These are phyloP conservation scores for Yamadazyma ubonensis DNA, from an alignment of 805 yeast genomes.

Conservation along the genomic window DNA sequence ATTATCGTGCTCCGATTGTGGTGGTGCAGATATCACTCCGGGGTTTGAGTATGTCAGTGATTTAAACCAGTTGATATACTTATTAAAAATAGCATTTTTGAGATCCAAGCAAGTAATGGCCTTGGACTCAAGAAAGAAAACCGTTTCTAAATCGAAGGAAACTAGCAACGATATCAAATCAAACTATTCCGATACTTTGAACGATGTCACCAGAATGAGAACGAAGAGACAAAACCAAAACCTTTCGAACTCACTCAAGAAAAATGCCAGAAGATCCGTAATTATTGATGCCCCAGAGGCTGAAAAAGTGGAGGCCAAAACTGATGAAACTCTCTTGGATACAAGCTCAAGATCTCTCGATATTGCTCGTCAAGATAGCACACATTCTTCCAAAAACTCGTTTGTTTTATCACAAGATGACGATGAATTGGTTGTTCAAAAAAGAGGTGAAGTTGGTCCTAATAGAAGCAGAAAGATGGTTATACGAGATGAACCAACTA, in stretches of 20 bases:
- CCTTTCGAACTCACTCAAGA: slow-evolving; percentile 53
- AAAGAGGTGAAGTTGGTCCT: slow-evolving; percentile 14
- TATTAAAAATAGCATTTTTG: slow-evolving; percentile 80
- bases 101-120: slow-evolving; percentile 65
- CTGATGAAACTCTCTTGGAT: slow-evolving; percentile 11
- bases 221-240: slow-evolving; percentile 68
- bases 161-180: slow-evolving; percentile 10
- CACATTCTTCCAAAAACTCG: slow-evolving; percentile 28
- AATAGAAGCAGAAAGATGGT: slow-evolving; percentile 21
- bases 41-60: slow-evolving; percentile 68
- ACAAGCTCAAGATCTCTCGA: slow-evolving; percentile 5
- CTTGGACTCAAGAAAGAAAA: slow-evolving; percentile 13
- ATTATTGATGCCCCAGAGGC: slow-evolving; percentile 64
- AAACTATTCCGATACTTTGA: slow-evolving; percentile 32
- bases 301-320: slow-evolving; percentile 31
- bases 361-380: slow-evolving; percentile 18
- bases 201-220: slow-evolving; percentile 73
- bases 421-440: slow-evolving; percentile 23
- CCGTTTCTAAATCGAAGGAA: slow-evolving; percentile 3
- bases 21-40: slow-evolving; percentile 12
- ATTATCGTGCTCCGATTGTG: slow-evolving; percentile 25
- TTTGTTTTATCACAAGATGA: slow-evolving; percentile 25
- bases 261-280: slow-evolving; percentile 63
- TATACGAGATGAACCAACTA: slow-evolving; percentile 40
- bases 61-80: slow-evolving; percentile 68